A percentile compares a stretch with the other conserved stretches of the same genome.
Conservation (phyloP, 1,139 yeast species). For the Scheffersomyces quercinus region DNA sequence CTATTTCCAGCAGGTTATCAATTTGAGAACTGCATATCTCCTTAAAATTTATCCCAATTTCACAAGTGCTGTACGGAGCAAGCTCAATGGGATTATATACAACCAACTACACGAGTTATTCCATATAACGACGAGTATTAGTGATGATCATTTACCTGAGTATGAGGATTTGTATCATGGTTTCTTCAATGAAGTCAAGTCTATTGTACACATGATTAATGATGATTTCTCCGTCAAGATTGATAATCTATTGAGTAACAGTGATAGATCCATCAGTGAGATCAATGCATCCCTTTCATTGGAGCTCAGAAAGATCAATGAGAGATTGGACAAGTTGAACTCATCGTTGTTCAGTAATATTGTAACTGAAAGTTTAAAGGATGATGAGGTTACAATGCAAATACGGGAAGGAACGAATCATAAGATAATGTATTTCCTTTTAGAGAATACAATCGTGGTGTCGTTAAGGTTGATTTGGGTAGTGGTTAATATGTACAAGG, state of each 20-base stretch:
- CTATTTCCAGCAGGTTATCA: conserved; percentile 15
- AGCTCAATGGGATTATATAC: conserved; percentile 22
- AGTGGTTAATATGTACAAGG: conserved; percentile 56
- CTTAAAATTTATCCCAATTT: conserved; percentile 31
- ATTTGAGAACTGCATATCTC: conserved; percentile 27
- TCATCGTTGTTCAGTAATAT: conserved; percentile 28
- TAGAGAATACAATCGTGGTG: conserved; percentile 56
- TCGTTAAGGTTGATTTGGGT: conserved; percentile 72
- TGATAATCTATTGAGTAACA: conserved; percentile 65
- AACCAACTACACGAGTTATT: conserved; percentile 25
- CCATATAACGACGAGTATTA: conserved; percentile 27
- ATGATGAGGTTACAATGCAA: conserved; percentile 20
- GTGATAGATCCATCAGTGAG: conserved; percentile 80
- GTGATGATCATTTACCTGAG: conserved; percentile 37
- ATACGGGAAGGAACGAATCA: conserved; percentile 28
- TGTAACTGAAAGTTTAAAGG: conserved; percentile 23
- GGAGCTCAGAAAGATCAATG: conserved; percentile 69
- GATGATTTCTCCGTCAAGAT: conserved; percentile 51
- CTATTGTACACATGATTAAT: conserved; percentile 39
- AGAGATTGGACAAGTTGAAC: conserved; percentile 61
- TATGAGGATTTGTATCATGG: conserved; percentile 37
- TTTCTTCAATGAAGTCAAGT: conserved; percentile 36
- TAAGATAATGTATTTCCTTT: conserved; percentile 37
- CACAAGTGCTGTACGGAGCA: conserved; percentile 16
- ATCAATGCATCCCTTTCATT: conserved; percentile 78